Conservation (phyloP, 2,329 filamentous ascomycete species). For the Periconia sp. region DNA sequence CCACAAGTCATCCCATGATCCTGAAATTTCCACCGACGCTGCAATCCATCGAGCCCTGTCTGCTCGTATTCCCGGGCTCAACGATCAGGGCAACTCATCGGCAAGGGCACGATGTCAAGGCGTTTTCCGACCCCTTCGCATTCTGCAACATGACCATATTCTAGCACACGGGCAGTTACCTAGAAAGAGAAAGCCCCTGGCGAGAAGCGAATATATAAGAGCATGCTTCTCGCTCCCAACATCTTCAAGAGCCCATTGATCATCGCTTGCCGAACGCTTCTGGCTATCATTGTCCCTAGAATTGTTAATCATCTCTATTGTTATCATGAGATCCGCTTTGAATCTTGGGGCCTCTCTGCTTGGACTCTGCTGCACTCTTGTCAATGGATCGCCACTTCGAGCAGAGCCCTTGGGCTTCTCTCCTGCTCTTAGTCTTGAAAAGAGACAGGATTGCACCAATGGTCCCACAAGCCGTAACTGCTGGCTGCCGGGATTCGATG, state of each 20-base stretch:
- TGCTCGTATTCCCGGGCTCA: constrained; percentile 10
- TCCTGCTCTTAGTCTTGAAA: constrained; percentile 18
- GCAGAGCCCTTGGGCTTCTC: constrained; percentile 19
- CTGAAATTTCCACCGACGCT: constrained; percentile 14
- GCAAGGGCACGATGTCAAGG: constrained; percentile 7
- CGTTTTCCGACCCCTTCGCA: not conserved
- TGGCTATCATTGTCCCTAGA: constrained; percentile 2
- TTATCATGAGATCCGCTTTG: constrained; percentile 30
- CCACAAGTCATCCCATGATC: constrained; percentile 10
- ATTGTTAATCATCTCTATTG: constrained; percentile 5
- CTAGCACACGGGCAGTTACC: not conserved
- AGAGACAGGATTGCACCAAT: constrained; percentile 40
- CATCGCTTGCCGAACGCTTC: not conserved
- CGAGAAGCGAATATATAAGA: not conserved
- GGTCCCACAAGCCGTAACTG: constrained; percentile 45
- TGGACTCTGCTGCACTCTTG: constrained; percentile 20
- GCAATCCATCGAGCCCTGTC: not conserved
- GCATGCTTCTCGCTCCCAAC: not conserved
- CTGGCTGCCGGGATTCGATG: constrained; percentile 48
- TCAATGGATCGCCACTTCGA: constrained; percentile 23
- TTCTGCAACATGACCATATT: not conserved
- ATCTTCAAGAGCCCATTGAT: not conserved
- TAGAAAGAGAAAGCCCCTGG: not conserved
- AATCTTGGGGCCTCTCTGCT: constrained; percentile 25
- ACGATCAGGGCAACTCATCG: not conserved